Evolutionary conservation across 1,139 yeast species (phyloP).

Genomic region (Geotrichum histeridarum): DNA sequence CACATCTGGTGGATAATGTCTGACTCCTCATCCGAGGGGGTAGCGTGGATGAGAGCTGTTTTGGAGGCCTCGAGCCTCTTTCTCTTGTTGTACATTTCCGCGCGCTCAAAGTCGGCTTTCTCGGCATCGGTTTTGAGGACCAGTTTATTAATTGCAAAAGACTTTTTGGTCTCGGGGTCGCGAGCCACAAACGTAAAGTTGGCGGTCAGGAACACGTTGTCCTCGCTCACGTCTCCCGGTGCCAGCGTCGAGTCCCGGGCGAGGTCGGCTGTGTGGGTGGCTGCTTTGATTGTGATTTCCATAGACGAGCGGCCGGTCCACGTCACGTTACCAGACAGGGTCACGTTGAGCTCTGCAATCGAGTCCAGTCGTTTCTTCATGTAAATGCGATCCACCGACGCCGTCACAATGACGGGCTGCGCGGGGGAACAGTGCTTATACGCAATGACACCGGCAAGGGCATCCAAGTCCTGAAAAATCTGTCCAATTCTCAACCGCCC

Average conservation of each 20-base stretch:
- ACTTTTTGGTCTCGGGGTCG: conserved; percentile 80
- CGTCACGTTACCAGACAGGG: conserved; percentile 80
- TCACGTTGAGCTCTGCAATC: conserved; percentile 66
- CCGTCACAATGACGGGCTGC: conserved; percentile 89
- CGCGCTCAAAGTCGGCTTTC: conserved; percentile 78
- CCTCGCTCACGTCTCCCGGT: conserved; percentile 42
- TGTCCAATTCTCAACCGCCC: conserved; percentile 90
- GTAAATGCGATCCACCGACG: conserved; percentile 86
- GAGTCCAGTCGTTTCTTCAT: conserved; percentile 83
- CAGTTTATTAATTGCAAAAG: conserved; percentile 77
- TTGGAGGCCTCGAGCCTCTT: conserved; percentile 72
- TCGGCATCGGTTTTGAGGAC: conserved; percentile 69
- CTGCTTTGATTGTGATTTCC: conserved; percentile 90
- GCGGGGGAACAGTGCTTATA: conserved; percentile 85
- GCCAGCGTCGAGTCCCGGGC: conserved; percentile 35
- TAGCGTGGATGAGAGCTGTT: conserved; percentile 51
- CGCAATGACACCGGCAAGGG: conserved; percentile 82
- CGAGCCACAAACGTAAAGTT: conserved; percentile 94
- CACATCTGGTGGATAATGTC: conserved; percentile 72
- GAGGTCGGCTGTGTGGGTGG: conserved; percentile 53
- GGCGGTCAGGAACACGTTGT: conserved; percentile 68
- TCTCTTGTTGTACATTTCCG: conserved; percentile 82
- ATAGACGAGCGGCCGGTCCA: conserved; percentile 94
- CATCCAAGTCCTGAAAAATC: conserved; percentile 85
- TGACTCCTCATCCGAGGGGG: conserved; percentile 64